Evolutionary conservation across 2,329 filamentous ascomycete genomes (phyloP), one percentile per base, ranked within the genome.

Genomic region (Lanzia echinophila): DNA sequence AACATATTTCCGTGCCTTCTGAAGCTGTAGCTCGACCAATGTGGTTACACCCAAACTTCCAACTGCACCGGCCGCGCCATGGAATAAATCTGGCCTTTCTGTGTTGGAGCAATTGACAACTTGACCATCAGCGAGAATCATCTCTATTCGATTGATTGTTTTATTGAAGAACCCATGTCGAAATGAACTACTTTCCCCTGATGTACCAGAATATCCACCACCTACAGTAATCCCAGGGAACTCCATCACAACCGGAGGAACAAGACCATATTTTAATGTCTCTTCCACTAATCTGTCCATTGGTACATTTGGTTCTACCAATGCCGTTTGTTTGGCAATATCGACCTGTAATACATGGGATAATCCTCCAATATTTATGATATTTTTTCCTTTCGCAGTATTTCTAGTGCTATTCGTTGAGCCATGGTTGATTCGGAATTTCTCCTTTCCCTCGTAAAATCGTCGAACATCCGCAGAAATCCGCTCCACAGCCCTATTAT

Each of bases 211-310:
- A 63, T 84, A 87, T 0, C 81, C 83, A 2, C 84, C 84, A 13
- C 84, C 84, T 0, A 78, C 79, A 0, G 84, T 88, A 58, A 87
- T 88, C 0, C 82, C 82, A 0, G 83, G 83, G 47, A 88, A 84
- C 61, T 88, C 84, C 79, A 87, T 86, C 3, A 88, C 82, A 0
- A 88, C 82, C 0, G 77, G 78, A 1, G 78, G 83, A 1, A 88
- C 68, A 0, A 87, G 70, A 0, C 78, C 78, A 47, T 79, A 64
- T 4, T 69, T 66, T 45, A 83, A 61, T 0, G 82, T 82, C 1
- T 75, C 79, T 50, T 78, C 74, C 1, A 87, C 77, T 1, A 88
- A 72, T 0, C 71, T 70, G 55, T 86, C 83, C 83, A 88, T 87
- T 0, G 82, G 73, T 3, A 88, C 83, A 59, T 87, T 88, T 0